Percentiles rank a stretch among this genome's conserved stretches.
Conservation (phyloP, 768 basidiomycete genomes). For the Lactarius quietus region DNA sequence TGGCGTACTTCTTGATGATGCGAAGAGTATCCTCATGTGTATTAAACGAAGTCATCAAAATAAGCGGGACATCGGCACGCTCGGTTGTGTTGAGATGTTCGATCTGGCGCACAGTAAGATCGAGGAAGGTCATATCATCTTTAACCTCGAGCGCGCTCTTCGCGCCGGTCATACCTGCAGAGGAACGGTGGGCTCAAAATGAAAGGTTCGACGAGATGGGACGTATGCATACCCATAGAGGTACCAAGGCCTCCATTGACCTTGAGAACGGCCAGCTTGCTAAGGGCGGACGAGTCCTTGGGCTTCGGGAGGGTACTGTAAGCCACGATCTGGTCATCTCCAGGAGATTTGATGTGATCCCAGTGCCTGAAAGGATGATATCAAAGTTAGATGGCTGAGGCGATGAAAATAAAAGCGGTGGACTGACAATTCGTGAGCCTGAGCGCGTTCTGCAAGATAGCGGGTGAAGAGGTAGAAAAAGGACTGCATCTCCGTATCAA, state of each 20-base stretch:
- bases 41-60: slow-evolving; percentile 82
- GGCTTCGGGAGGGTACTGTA: slow-evolving; percentile 51
- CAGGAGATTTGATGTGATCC: slow-evolving; percentile 56
- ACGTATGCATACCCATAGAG: slow-evolving; percentile 46
- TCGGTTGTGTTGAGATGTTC: slow-evolving; percentile 64
- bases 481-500: slow-evolving; percentile 93
- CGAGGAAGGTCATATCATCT: slow-evolving; percentile 68
- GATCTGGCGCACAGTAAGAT: slow-evolving; percentile 59
- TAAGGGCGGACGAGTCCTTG: slow-evolving; percentile 47
- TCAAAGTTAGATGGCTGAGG: not conserved
- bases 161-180: slow-evolving; percentile 52
- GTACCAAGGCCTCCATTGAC: slow-evolving; percentile 75
- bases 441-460: slow-evolving; percentile 85
- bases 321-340: slow-evolving; percentile 57
- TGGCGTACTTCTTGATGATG: slow-evolving; percentile 77
- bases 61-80: slow-evolving; percentile 68
- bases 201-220: not conserved
- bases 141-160: slow-evolving; percentile 75
- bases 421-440: slow-evolving; percentile 74
- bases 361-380: slow-evolving; percentile 31
- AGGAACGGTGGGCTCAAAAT: slow-evolving; percentile 6
- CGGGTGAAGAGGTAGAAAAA: slow-evolving; percentile 97
- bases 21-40: slow-evolving; percentile 74
- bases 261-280: slow-evolving; percentile 74
- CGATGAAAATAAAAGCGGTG: not conserved